Percentiles rank a stretch among this genome's conserved stretches.
These are phyloP conservation scores for Penicillium flavigenum DNA, from an alignment of 495 filamentous ascomycete genomes.

Conservation along the genomic window DNA sequence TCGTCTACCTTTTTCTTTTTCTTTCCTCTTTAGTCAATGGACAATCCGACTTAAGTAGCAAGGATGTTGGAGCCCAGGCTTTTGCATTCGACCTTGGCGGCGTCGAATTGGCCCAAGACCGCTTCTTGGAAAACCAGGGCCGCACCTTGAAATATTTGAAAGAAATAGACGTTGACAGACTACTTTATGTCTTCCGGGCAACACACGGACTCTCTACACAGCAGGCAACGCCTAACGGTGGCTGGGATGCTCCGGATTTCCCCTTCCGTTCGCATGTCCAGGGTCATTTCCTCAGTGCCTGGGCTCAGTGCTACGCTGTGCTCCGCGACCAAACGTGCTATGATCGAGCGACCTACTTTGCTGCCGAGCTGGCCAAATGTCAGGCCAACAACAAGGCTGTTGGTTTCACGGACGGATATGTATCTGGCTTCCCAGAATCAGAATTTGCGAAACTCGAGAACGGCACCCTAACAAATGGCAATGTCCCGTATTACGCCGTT, in stretches of 20 bases:
- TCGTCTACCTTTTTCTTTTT: background rate
- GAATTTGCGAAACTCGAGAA: slow-evolving; percentile 1
- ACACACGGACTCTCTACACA: background rate
- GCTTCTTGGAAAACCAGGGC: background rate
- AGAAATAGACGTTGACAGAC: slow-evolving; percentile 3
- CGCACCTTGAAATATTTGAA: slow-evolving; percentile 1
- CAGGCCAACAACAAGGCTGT: background rate
- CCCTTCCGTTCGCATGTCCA: slow-evolving; percentile 3
- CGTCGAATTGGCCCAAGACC: background rate
- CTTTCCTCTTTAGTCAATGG: background rate
- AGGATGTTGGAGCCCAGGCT: background rate
- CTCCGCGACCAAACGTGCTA: slow-evolving; percentile 5
- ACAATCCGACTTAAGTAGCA: background rate
- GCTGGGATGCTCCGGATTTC: slow-evolving; percentile 4
- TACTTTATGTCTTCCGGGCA: background rate
- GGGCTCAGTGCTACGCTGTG: slow-evolving; percentile 4
- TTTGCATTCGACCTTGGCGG: slow-evolving; percentile 1
- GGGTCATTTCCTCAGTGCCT: slow-evolving; percentile 5
- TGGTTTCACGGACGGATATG: slow-evolving; percentile 1
- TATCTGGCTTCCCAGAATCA: slow-evolving; percentile 1
- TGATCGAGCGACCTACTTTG: slow-evolving; percentile 1
- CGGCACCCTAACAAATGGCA: background rate
- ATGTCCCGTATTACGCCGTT: background rate
- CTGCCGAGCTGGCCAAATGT: background rate
- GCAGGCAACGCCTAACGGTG: slow-evolving; percentile 2